phyloP scores from a whole-genome alignment of 176 grass and related monocot genomes.

The Dendrocalamus sinicus region DNA sequence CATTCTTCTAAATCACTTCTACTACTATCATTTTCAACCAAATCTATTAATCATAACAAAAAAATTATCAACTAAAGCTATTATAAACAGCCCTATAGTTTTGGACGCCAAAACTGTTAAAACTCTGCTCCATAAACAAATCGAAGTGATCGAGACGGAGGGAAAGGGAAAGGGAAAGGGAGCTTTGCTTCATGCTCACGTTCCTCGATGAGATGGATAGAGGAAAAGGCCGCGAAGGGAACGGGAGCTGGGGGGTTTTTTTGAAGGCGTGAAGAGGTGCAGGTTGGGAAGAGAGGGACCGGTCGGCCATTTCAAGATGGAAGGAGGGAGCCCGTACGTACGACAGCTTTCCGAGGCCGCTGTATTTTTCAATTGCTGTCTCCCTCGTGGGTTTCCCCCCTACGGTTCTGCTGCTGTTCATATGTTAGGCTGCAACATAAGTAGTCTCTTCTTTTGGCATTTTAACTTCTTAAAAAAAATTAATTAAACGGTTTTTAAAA shows the following conservation, averaged over 20 bases:
- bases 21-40: too few species aligned
- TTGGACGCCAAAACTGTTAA: not conserved
- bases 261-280: not conserved
- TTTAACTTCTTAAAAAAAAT: too few species aligned
- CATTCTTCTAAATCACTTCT: too few species aligned
- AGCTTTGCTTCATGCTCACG: constrained; percentile 47
- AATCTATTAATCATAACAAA: too few species aligned
- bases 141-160: not conserved
- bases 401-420: not conserved
- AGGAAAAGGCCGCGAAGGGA: constrained; percentile 6
- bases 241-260: not conserved
- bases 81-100: not conserved
- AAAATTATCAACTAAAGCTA: too few species aligned
- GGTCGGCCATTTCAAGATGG: not conserved
- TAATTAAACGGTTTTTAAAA: too few species aligned
- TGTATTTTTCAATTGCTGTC: not conserved
- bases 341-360: constrained; percentile 28
- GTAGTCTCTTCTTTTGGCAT: too few species aligned
- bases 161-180: not conserved
- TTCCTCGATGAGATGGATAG: not conserved
- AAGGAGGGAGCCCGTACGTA: not conserved
- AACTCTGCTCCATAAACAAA: not conserved
- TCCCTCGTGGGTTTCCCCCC: too few species aligned
- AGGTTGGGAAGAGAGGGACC: not conserved
- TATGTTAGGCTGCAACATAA: too few species aligned